Evolutionary conservation across 2,329 filamentous ascomycete genomes (phyloP), one percentile per base, ranked within the genome.

Genomic region (Beauveria sp.): DNA sequence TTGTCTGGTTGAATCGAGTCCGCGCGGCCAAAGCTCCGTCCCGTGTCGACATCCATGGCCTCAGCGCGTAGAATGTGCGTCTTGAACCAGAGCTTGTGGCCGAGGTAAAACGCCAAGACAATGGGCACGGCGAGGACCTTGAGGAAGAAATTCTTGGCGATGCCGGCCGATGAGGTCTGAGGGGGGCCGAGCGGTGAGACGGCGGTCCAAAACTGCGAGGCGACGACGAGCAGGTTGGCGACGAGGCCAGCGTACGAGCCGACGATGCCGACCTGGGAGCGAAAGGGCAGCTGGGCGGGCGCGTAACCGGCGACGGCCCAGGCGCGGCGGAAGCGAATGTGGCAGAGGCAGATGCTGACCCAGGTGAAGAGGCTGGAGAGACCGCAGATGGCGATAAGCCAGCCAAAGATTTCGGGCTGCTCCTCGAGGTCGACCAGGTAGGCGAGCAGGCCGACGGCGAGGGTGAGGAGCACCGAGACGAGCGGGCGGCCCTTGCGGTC

Each of bases 31-130:
- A 70, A 69, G 24, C 68, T 58, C 53, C 89, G 83, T 6, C 90
- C 90, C 0, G 89, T 92, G 58, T 85, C 81, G 64, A 95, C 74
- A 73, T 93, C 90, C 84, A 93, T 92, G 63, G 91, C 86, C 52
- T 79, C 77, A 28, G 79, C 74, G 20, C 82, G 78, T 45, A 93
- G 78, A 56, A 89, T 77, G 1, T 78, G 75, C 2, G 89, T 91
- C 59, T 77, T 77, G 68, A 81, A 86, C 72, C 77, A 86, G 49
- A 91, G 10, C 73, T 92, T 92, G 73, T 91, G 91, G 0, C 74
- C 79, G 12, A 89, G 58, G 70, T 87, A 92, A 72, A 85, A 86
- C 5, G 77, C 64, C 16, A 84, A 66, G 20, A 87, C 81, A 59
- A 88, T 81, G 3, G 86, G 86, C 1, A 81, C 81, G 1, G 84